Evolutionary conservation across 805 yeast genomes (phyloP).

Genomic region (Wickerhamomyces subpelliculosus): DNA sequence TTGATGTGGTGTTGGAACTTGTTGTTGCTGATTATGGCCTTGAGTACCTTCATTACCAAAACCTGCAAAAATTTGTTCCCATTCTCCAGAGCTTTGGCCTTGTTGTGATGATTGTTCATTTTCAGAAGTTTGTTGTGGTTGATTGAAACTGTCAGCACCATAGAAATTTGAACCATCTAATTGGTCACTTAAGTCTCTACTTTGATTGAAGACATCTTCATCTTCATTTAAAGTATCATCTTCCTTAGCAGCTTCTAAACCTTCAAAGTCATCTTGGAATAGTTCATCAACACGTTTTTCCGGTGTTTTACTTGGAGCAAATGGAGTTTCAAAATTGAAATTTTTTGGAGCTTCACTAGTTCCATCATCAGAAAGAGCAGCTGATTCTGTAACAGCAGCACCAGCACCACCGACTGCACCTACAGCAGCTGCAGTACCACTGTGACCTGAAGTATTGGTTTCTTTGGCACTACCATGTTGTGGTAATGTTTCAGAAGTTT

Average conservation of each 20-base stretch:
- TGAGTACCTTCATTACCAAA: conserved; percentile 49
- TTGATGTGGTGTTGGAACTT: conserved; percentile 5
- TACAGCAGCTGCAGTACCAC: conserved; percentile 16
- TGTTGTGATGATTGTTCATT: conserved; percentile 3
- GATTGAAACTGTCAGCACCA: conserved; percentile 14
- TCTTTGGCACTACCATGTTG: conserved; percentile 9
- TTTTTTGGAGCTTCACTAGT: no score
- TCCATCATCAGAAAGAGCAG: not conserved
- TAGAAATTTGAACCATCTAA: conserved; percentile 17
- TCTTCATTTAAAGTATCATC: conserved; percentile 16
- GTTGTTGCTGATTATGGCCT: conserved; percentile 5
- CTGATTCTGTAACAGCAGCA: not conserved
- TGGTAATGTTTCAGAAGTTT: conserved; percentile 30
- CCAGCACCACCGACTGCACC: conserved; percentile 4
- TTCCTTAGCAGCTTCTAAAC: conserved; percentile 35
- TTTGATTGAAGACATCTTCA: conserved; percentile 22
- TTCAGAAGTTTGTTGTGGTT: not conserved
- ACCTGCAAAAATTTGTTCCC: conserved; percentile 93
- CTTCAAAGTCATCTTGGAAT: conserved; percentile 32
- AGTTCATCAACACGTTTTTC: conserved; percentile 20
- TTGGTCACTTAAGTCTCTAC: conserved; percentile 12
- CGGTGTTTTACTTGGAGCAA: not conserved
- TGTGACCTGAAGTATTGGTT: conserved; percentile 10
- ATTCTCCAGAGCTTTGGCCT: conserved; percentile 52
- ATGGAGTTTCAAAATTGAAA: conserved; percentile 1